phyloP scores from a whole-genome alignment of 345 rosid genomes.

The Aethionema arabicum region DNA sequence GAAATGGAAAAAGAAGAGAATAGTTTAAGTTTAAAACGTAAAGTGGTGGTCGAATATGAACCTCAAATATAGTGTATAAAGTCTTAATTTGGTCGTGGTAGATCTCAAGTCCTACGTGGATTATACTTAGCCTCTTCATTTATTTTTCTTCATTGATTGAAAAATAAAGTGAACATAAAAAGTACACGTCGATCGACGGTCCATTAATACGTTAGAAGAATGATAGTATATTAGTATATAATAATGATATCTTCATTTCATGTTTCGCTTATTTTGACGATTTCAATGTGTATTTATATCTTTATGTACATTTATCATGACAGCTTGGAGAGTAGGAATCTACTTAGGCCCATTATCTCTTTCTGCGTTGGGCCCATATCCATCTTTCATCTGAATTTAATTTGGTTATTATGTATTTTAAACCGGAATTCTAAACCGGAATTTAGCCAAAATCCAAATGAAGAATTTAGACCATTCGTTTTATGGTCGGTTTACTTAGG shows the following conservation, averaged over 20 bases:
- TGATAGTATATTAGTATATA: slow-evolving; percentile 17
- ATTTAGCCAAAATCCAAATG: too few species aligned
- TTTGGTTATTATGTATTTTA: too few species aligned
- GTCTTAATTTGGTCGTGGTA: slow-evolving; percentile 38
- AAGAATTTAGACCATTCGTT: too few species aligned
- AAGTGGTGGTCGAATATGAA: slow-evolving; percentile 48
- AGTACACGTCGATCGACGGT: slow-evolving; percentile 37
- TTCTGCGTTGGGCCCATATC: neutral
- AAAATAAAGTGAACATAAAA: slow-evolving; percentile 33
- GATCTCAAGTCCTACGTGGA: slow-evolving; percentile 49
- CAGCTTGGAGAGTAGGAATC: neutral
- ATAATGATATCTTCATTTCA: slow-evolving; percentile 17
- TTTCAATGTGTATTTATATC: slow-evolving; percentile 11
- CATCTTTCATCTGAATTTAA: neutral
- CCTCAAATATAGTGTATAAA: slow-evolving; percentile 43
- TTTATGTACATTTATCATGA: slow-evolving; percentile 5
- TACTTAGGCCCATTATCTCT: neutral
- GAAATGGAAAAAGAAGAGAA: slow-evolving; percentile 33
- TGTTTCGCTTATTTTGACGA: slow-evolving; percentile 28
- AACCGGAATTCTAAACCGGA: too few species aligned
- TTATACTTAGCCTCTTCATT: slow-evolving; percentile 44
- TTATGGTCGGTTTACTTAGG: too few species aligned
- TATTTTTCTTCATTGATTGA: slow-evolving; percentile 5
- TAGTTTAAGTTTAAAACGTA: slow-evolving; percentile 19
- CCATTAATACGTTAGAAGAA: slow-evolving; percentile 21